Percentiles rank a stretch among this genome's conserved stretches.
phyloP scores from a whole-genome alignment of 1,284 basidiomycete species.

The Irpex lacteus region DNA sequence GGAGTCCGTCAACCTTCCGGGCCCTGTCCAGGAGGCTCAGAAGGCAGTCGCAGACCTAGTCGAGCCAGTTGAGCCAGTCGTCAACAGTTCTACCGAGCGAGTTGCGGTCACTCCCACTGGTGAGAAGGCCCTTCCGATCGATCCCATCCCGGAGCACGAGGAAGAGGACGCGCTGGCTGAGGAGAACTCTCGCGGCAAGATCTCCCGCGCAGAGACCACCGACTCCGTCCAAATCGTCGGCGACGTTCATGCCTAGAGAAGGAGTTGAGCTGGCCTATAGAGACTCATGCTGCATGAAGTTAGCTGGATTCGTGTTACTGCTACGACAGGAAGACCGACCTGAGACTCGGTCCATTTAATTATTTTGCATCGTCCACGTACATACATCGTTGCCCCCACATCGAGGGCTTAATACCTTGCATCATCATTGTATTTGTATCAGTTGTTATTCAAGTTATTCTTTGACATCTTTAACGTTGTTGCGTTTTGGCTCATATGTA shows the following conservation, averaged over 20 bases:
- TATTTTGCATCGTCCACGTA: not conserved
- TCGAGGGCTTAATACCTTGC: not conserved
- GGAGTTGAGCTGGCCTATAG: not conserved
- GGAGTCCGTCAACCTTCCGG: not conserved
- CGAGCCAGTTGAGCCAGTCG: not conserved
- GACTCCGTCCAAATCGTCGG: conserved; percentile 14
- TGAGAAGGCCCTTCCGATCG: not conserved
- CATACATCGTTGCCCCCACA: not conserved
- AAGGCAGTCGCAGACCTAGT: not conserved
- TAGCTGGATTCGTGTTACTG: not conserved
- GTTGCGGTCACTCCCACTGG: not conserved
- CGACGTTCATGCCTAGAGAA: conserved; percentile 6
- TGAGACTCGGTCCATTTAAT: not conserved
- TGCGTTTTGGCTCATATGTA: not conserved
- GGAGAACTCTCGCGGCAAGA: not conserved
- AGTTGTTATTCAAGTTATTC: not conserved
- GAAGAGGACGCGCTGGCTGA: not conserved
- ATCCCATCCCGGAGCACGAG: conserved; percentile 5
- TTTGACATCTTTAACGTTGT: not conserved
- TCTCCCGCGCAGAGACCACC: conserved; percentile 8
- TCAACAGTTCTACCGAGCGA: not conserved
- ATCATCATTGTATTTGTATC: not conserved
- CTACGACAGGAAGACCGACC: not conserved
- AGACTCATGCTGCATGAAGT: not conserved
- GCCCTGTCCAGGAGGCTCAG: not conserved